phyloP scores from a whole-genome alignment of 257 asterid species.

The Nemophila menziesii region DNA sequence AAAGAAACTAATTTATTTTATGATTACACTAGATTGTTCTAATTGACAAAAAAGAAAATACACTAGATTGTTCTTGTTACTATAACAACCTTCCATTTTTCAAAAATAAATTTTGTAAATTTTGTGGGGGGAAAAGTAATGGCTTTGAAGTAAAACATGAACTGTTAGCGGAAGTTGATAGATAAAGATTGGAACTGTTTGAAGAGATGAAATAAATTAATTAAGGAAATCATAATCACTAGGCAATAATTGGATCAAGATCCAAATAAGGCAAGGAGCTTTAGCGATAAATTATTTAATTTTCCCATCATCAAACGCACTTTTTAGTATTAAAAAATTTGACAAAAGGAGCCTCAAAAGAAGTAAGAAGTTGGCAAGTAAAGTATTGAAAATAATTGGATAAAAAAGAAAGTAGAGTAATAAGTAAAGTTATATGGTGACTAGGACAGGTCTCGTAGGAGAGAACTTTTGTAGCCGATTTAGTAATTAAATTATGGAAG shows the following conservation, averaged over 20 bases:
- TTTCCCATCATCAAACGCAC: not conserved
- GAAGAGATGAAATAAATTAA: not conserved
- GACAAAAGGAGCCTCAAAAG: not conserved
- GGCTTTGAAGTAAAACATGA: conserved; percentile 13
- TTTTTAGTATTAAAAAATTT: not conserved
- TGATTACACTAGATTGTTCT: too few relatives aligned
- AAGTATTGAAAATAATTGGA: not conserved
- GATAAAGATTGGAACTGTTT: conserved; percentile 10
- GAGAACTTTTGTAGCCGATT: not conserved
- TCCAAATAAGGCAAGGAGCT: not conserved
- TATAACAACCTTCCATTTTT: too few relatives aligned
- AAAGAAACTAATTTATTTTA: too few relatives aligned
- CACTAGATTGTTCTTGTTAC: too few relatives aligned
- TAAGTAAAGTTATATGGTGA: not conserved
- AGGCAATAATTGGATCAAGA: not conserved
- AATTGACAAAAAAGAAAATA: too few relatives aligned
- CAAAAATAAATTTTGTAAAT: too few relatives aligned
- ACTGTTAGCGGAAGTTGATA: conserved; percentile 9
- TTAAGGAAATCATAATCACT: not conserved
- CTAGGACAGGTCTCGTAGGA: not conserved
- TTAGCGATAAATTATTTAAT: not conserved
- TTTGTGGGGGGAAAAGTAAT: conserved; percentile 15
- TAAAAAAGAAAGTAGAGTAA: too few relatives aligned
- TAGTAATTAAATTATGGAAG: not conserved
- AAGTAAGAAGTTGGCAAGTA: not conserved